Evolutionary conservation across 1,139 yeast species (phyloP), one percentile per base, ranked within the genome.

Genomic region (Keqinozyma sinolaborantium): DNA sequence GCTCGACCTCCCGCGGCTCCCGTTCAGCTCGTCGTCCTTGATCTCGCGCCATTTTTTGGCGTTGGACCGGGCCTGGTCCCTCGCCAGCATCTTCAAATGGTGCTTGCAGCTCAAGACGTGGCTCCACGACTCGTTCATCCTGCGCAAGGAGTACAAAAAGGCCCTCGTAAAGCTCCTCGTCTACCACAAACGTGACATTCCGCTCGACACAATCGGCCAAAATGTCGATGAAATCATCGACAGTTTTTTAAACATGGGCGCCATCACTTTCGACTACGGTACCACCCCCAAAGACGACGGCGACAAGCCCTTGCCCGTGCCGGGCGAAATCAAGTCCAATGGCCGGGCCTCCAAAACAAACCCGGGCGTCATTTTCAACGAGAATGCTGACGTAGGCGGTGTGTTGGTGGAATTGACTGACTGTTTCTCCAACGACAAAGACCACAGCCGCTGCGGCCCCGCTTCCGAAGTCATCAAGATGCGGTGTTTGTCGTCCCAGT

Each of bases 121-220:
- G 83, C 56, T 69, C 49, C 64, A 55, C 67, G 79, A 75, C 56
- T 68, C 38, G 55, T 64, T 60, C 14, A 68, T 79, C 14, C 64
- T 77, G 8, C 64, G 61, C 31, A 52, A 63, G 12, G 83, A 77
- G 43, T 73, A 78, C 39, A 58, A 63, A 25, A 70, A 64, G 39
- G 74, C 80, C 0, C 58, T 81, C 26, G 64, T 70, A 16, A 66
- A 71, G 26, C 56, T 82, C 28, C 60, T 79, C 35, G 73, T 71
- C 3, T 76, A 63, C 41, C 70, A 70, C 34, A 57, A 70, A 28
- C 68, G 78, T 5, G 73, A 73, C 28, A 55, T 77, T 15, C 75
- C 78, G 11, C 58, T 73, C 46, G 77, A 77, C 29, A 60, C 76
- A 20, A 72, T 84, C 16, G 81, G 79, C 12, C 67, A 70, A 26